These are phyloP conservation scores for Parasitella parasitica DNA, from an alignment of 371 early-diverging fungal species.

Conservation along the genomic window DNA sequence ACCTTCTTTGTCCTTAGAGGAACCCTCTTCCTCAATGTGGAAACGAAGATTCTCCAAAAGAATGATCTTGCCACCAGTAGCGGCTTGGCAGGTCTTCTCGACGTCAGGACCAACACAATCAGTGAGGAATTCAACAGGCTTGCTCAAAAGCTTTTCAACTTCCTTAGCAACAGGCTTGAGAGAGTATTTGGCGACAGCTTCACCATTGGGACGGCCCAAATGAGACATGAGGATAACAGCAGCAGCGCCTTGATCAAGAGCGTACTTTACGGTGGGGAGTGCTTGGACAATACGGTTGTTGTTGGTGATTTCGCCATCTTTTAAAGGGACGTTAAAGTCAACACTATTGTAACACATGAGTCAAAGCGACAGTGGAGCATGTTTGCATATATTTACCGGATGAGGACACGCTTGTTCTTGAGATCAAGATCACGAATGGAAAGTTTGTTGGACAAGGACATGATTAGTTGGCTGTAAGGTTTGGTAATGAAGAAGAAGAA, in stretches of 20 bases:
- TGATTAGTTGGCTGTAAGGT: conserved; percentile 12
- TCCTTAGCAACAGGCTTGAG: conserved; percentile 92
- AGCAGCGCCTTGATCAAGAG: conserved; percentile 82
- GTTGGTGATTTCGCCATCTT: conserved; percentile 91
- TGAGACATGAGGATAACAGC: conserved; percentile 97
- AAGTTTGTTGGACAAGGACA: conserved; percentile 75
- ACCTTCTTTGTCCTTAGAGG: conserved; percentile 86
- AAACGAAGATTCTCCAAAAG: conserved; percentile 98
- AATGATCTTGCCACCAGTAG: conserved; percentile 85
- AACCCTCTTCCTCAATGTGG: conserved; percentile 98
- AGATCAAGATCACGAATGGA: conserved; percentile 86
- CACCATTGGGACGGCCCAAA: conserved; percentile 98
- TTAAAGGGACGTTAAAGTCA: conserved; percentile 99
- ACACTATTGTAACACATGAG: conserved; percentile 59
- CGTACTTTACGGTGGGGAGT: conserved; percentile 93
- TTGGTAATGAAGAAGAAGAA: conserved; percentile 3
- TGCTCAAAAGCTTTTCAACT: conserved; percentile 76
- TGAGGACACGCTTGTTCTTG: conserved; percentile 88
- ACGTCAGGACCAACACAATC: conserved; percentile 94
- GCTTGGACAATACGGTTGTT: conserved; percentile 97
- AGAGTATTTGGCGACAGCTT: conserved; percentile 85
- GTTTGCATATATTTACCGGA: conserved; percentile 65
- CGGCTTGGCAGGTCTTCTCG: conserved; percentile 77
- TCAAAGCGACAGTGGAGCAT: no score
- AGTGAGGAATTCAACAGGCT: conserved; percentile 87